Base-by-base conservation (phyloP, 108 stramenopile genomes). In the Parmales sp. region DNA sequence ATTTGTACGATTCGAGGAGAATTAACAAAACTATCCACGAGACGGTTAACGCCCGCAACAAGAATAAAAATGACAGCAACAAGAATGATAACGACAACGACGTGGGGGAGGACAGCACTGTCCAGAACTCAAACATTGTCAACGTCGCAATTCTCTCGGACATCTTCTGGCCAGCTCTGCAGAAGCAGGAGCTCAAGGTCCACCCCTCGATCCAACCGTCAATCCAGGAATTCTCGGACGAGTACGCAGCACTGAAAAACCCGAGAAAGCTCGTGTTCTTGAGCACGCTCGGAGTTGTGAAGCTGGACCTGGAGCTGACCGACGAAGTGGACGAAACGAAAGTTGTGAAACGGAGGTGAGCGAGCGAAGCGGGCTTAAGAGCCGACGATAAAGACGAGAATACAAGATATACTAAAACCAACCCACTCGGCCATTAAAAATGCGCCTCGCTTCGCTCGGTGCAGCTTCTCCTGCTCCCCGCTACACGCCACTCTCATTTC, bases 91-190 rank as follows among this genome's bases (percentile, higher is more conserved):
- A 46, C 29, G 65, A 43, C 48, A 77, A 44, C 64, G 31, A 3
- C 26, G 51, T 19, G 34, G 45, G 60, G 3, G 34, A 23, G 2
- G 8, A 22, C 13, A 16, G 31, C 20, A 64, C 74, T 8, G 44
- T 49, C 29, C 41, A 72, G 37, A 75, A 71, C 8, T 29, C 65
- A 4, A 72, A 76, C 3, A 64, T 78, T 0, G 78, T 94, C 13
- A 91, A 95, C 65, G 88, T 85, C 20, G 83, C 87, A 8, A 90
- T 96, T 36, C 77, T 96, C 8, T 94, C 92, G 2, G 90, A 96
- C 48, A 92, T 92, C 50, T 98, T 94, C 76, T 98, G 97, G 97
- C 97, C 97, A 31, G 67, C 89, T n/a, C 72, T 96, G 37, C 86
- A 88, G 41, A 80, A 86, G 11, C 83, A 88, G 29, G 75, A 77